Base-by-base conservation (phyloP, 2,329 filamentous ascomycete species). In the Phyllosticta citribraziliensis region DNA sequence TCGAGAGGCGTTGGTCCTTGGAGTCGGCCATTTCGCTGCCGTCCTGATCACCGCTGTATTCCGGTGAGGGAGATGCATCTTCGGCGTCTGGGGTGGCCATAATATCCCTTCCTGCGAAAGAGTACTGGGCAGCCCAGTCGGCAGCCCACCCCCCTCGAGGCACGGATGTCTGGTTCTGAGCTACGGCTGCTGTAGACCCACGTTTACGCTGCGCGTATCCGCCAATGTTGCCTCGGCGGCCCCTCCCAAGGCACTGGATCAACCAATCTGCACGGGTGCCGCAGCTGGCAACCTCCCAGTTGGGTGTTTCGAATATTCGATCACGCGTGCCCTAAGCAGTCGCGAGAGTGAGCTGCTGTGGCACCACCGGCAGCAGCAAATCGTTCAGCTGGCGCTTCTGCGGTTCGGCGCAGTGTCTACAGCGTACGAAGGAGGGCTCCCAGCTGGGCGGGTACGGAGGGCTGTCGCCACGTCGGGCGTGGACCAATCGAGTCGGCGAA, bases 1-100 rank as follows among this genome's bases (percentile, higher is more conserved):
- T 72, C 30, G 70, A 71, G 59, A 70, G 71, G 66, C 68, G 72
- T 56, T 76, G 72, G 35, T 68, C 65, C 62, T 73, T 71, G 61
- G 74, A 72, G 64, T 74, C 70, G 66, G 76, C 73, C 78, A 80
- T 80, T 64, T 74, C 73, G 70, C 69, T 69, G 62, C 66, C 69
- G 60, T 74, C 72, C 57, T 70, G 68, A 64, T 78, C 75, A 66
- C 69, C 69, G 68, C 72, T 76, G 70, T 76, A 74, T 62, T 78
- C 76, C 66, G 77, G 75, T 69, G 76, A 78, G 66, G 73, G 74
- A 69, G 76, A 77, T 60, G 71, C 77, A 70, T 78, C 76, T 69
- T 77, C 70, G 67, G 70, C 74, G 72, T 75, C 76, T 69, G 77
- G 74, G 74, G 76, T 71, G 66, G 73, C 72, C 77, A 78, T 80